Conservation (phyloP, 805 yeast species). For the Naumovozyma baii region DNA sequence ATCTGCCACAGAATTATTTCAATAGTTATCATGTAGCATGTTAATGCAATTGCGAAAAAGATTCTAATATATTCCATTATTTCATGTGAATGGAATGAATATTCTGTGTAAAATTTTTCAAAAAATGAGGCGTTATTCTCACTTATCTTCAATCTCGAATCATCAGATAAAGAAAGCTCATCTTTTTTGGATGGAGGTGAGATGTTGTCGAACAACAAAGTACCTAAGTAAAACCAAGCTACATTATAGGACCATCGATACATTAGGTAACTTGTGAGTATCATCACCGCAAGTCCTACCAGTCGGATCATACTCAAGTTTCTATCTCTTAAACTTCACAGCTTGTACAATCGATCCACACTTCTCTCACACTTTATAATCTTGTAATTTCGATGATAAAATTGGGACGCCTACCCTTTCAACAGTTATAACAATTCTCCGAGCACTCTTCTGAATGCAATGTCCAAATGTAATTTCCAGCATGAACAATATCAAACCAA, state of each 20-base stretch:
- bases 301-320: no score
- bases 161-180: conserved; percentile 4
- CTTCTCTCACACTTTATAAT: no score
- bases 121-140: conserved; percentile 11
- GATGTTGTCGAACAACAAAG: conserved; percentile 21
- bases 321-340: no score
- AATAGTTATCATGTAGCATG: conserved; percentile 20
- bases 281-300: not conserved
- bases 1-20: conserved; percentile 29
- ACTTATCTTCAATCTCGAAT: conserved; percentile 9
- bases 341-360: no score
- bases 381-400: no score
- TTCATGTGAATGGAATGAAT: conserved; percentile 22
- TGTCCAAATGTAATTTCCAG: no score
- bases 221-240: conserved; percentile 17
- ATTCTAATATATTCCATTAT: conserved; percentile 13
- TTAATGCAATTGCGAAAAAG: conserved; percentile 22
- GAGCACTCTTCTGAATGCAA: no score
- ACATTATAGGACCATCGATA: conserved; percentile 14
- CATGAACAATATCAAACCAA: no score
- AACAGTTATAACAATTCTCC: no score
- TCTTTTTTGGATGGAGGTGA: conserved; percentile 6
- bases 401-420: no score
- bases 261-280: conserved; percentile 4
- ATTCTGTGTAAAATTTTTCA: conserved; percentile 24